Evolutionary conservation across 768 basidiomycete species (phyloP).

Genomic region (Tubosaeta sp.): DNA sequence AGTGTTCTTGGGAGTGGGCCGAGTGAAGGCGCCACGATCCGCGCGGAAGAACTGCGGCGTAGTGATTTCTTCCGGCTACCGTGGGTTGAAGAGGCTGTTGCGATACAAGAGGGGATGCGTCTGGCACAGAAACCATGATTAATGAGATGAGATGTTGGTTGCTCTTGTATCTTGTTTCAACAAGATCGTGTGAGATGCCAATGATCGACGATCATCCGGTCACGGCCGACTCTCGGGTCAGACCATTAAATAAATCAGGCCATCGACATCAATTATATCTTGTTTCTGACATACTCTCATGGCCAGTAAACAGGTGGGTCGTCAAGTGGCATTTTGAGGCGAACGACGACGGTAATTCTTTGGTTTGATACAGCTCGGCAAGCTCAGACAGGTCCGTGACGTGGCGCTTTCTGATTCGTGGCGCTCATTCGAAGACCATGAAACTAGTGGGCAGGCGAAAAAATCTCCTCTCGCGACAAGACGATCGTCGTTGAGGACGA

Average conservation of each 20-base stretch:
- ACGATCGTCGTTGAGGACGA: constrained; percentile 66
- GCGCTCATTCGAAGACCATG: constrained; percentile 17
- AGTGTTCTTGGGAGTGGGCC: constrained; percentile 85
- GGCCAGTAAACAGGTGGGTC: constrained; percentile 63
- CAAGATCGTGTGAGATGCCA: background rate
- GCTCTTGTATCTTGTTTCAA: background rate
- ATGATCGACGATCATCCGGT: constrained; percentile 9
- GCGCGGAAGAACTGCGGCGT: constrained; percentile 83
- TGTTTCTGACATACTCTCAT: constrained; percentile 30
- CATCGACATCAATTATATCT: background rate
- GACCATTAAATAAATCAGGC: constrained; percentile 12
- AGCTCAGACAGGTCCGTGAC: constrained; percentile 63
- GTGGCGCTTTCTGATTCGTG: background rate
- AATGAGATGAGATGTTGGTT: background rate
- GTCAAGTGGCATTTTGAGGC: background rate
- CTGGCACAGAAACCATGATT: constrained; percentile 48
- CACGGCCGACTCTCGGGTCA: constrained; percentile 8
- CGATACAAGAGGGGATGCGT: constrained; percentile 77
- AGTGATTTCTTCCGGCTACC: constrained; percentile 90
- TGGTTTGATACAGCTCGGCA: constrained; percentile 54
- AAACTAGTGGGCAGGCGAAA: constrained; percentile 81
- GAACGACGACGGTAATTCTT: background rate
- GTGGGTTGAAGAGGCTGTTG: constrained; percentile 88
- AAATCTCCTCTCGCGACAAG: constrained; percentile 81
- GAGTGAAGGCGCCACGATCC: constrained; percentile 68